A percentile compares a stretch with the other conserved stretches of the same genome.
Evolutionary conservation across 805 yeast species (phyloP).

Genomic region (Tetrapisispora pingtungensis): DNA sequence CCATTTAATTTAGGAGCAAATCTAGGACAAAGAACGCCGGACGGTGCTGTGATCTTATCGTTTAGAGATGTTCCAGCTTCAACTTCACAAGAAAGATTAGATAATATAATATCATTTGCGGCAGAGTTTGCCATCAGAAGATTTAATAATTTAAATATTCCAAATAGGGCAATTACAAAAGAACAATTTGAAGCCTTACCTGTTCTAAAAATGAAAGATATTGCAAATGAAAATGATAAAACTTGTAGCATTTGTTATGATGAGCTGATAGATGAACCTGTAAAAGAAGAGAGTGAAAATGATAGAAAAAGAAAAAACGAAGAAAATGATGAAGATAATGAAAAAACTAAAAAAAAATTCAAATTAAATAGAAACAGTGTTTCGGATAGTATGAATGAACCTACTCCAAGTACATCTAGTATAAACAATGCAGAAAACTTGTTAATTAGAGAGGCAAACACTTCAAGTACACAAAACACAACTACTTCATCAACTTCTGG

Average conservation of each 20-base stretch:
- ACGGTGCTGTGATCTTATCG: conserved; percentile 50
- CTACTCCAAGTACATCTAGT: neutral
- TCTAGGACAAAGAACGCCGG: conserved; percentile 4
- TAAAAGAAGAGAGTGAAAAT: conserved; percentile 2
- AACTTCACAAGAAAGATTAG: conserved; percentile 49
- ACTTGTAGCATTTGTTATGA: conserved; percentile 63
- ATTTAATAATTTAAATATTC: conserved; percentile 35
- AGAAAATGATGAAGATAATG: conserved; percentile 14
- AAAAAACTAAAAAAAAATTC: conserved; percentile 11
- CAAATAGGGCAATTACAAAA: conserved; percentile 44
- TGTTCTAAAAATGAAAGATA: conserved; percentile 23
- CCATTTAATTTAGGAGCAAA: neutral
- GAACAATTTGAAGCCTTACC: conserved; percentile 45
- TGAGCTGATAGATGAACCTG: conserved; percentile 29
- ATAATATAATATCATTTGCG: conserved; percentile 53
- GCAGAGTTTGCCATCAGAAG: conserved; percentile 62
- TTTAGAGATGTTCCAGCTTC: conserved; percentile 57
- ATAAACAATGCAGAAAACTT: neutral
- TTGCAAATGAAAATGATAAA: conserved; percentile 12
- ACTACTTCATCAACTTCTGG: conserved; percentile 1
- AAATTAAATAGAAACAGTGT: conserved; percentile 6
- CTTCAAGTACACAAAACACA: neutral
- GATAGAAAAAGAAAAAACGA: conserved; percentile 24
- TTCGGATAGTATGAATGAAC: conserved; percentile 12
- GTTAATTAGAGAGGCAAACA: neutral